These are phyloP conservation scores for Xylaria telfairii DNA, from an alignment of 495 filamentous ascomycete species.

Conservation along the genomic window DNA sequence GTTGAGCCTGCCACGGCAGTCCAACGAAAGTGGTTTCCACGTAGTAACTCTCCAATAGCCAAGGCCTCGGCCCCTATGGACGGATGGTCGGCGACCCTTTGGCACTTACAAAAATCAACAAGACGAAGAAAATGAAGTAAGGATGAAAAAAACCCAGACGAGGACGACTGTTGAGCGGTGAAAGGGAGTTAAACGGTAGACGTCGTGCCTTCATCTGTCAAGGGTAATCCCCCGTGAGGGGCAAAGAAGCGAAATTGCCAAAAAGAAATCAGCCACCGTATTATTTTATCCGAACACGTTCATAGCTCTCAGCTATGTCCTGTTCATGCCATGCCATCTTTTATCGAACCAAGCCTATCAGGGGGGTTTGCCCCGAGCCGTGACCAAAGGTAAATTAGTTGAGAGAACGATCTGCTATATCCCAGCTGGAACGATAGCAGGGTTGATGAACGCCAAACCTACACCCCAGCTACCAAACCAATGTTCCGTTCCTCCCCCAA, in stretches of 20 bases:
- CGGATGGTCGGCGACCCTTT: not conserved
- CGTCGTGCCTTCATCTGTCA: not conserved
- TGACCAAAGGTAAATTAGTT: not conserved
- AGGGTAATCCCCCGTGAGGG: conserved; percentile 1
- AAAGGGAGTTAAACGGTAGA: not conserved
- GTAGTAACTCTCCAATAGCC: not conserved
- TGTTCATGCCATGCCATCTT: not conserved
- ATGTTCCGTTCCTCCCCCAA: conserved; percentile 52
- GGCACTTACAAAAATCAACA: not conserved
- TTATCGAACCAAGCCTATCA: not conserved
- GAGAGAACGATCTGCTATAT: not conserved
- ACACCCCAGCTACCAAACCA: conserved; percentile 27
- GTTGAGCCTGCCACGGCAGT: not conserved
- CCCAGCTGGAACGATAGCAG: not conserved
- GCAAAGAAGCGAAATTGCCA: conserved; percentile 8
- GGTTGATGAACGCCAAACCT: not conserved
- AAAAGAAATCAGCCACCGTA: not conserved
- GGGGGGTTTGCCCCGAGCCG: not conserved
- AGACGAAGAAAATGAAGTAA: not conserved
- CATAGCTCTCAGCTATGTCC: not conserved
- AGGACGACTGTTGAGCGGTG: not conserved
- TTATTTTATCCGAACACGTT: not conserved
- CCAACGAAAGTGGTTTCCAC: not conserved
- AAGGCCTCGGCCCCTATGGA: not conserved
- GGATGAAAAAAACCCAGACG: not conserved